Evolutionary conservation across 768 basidiomycete species (phyloP).

Genomic region (Coprinopsis cinerea): DNA sequence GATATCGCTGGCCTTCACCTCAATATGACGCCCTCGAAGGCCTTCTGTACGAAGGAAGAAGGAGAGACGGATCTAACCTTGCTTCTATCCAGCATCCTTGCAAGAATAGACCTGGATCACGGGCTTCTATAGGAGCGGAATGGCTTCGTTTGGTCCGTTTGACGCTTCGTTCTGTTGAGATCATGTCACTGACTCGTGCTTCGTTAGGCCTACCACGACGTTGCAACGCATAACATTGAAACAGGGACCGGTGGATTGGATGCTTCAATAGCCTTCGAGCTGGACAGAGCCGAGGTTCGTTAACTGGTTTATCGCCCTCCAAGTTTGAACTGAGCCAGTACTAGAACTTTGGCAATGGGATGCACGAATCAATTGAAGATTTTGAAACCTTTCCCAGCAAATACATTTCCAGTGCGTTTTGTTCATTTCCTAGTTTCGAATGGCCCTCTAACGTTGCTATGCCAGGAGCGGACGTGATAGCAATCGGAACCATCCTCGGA

Average conservation of each 20-base stretch:
- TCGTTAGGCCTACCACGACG: constrained; percentile 20
- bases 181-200: constrained; percentile 11
- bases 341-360: constrained; percentile 37
- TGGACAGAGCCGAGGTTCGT: constrained; percentile 15
- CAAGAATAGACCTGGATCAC: constrained; percentile 12
- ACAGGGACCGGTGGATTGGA: constrained; percentile 24
- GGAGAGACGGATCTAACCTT: constrained; percentile 14
- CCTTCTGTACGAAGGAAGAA: constrained; percentile 15
- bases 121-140: constrained; percentile 15
- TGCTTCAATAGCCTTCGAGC: constrained; percentile 22
- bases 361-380: constrained; percentile 29
- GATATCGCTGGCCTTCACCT: constrained; percentile 15
- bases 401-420: constrained; percentile 33
- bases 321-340: background rate
- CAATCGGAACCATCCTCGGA: constrained; percentile 31
- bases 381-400: constrained; percentile 31
- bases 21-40: constrained; percentile 16
- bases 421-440: background rate
- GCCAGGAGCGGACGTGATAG: constrained; percentile 38
- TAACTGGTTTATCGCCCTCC: background rate
- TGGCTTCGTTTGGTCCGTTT: constrained; percentile 16
- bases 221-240: constrained; percentile 18
- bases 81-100: constrained; percentile 17
- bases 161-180: background rate
- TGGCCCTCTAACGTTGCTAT: background rate